These are phyloP conservation scores for Phyllostachys edulis DNA, from an alignment of 176 grass and related monocot species.

Conservation along the genomic window DNA sequence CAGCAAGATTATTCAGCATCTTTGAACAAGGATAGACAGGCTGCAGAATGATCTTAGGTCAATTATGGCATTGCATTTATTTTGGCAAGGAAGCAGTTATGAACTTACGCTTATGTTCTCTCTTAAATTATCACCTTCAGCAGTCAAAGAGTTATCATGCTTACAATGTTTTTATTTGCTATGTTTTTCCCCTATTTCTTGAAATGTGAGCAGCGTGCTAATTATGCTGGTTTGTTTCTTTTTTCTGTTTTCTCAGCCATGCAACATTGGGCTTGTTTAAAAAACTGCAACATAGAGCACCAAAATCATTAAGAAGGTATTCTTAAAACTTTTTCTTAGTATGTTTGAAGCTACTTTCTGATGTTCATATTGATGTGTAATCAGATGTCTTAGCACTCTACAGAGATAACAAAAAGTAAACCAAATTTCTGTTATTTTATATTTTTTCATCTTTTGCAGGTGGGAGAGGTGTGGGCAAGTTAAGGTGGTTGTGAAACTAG, in stretches of 20 bases:
- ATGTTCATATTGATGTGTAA: background rate
- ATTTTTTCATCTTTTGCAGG: constrained; percentile 40
- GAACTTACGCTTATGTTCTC: background rate
- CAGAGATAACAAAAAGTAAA: background rate
- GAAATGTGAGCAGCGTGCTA: background rate
- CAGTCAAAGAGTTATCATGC: background rate
- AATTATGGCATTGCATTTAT: background rate
- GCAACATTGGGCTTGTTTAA: constrained; percentile 95
- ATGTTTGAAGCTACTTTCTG: background rate
- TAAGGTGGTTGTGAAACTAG: constrained; percentile 92
- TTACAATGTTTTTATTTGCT: background rate
- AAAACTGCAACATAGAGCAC: constrained; percentile 86
- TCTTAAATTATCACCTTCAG: background rate
- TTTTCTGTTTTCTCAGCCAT: constrained; percentile 56
- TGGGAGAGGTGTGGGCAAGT: constrained; percentile 97
- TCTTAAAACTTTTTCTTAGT: background rate
- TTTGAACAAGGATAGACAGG: background rate
- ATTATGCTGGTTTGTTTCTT: constrained; percentile 9
- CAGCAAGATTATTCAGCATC: background rate
- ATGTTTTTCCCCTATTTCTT: background rate
- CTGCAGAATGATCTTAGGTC: background rate
- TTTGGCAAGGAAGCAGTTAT: constrained; percentile 5
- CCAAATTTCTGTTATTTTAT: background rate
- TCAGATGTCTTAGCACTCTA: background rate
- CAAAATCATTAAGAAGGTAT: constrained; percentile 93